Conservation (phyloP, 2,329 filamentous ascomycete species). For the Drechmeria coniospora region DNA sequence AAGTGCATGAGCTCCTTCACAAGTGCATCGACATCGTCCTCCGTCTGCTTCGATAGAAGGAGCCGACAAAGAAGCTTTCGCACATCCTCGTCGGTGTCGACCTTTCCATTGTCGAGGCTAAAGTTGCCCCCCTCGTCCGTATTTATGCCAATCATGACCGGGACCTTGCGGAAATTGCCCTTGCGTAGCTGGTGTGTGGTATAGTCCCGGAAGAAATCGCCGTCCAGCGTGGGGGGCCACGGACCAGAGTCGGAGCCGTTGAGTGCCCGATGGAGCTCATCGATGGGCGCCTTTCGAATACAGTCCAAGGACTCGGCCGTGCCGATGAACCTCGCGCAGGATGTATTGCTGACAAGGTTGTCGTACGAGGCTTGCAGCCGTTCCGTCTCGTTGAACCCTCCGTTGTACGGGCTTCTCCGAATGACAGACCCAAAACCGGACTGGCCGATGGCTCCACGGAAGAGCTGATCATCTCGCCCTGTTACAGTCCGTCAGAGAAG, state of each 20-base stretch:
- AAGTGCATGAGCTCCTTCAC: constrained; percentile 9
- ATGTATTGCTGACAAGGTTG: constrained; percentile 11
- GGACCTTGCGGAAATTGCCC: constrained; percentile 19
- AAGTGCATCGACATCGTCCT: constrained; percentile 9
- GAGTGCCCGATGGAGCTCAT: constrained; percentile 11
- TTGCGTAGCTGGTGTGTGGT: constrained; percentile 13
- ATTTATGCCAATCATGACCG: constrained; percentile 20
- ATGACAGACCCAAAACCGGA: constrained; percentile 26
- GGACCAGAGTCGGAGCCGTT: constrained; percentile 2
- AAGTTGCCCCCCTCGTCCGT: constrained; percentile 15
- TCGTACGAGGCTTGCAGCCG: constrained; percentile 13
- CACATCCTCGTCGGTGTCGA: not conserved
- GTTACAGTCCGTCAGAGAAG: no score
- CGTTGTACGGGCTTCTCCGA: constrained; percentile 9
- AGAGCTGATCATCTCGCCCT: constrained; percentile 32
- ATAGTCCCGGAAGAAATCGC: constrained; percentile 19
- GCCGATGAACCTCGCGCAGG: constrained; percentile 8
- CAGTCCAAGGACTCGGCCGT: constrained; percentile 11
- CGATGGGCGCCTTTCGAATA: constrained; percentile 12
- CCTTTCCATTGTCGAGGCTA: constrained; percentile 7
- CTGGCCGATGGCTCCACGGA: constrained; percentile 32
- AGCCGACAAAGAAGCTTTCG: not conserved
- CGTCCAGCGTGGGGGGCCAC: constrained; percentile 17
- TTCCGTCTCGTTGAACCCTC: constrained; percentile 14
- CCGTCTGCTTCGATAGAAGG: constrained; percentile 6